A percentile compares a stretch with the other conserved stretches of the same genome.
These are phyloP conservation scores for Cardamine resedifolia DNA, from an alignment of 345 rosid genomes.

Conservation along the genomic window DNA sequence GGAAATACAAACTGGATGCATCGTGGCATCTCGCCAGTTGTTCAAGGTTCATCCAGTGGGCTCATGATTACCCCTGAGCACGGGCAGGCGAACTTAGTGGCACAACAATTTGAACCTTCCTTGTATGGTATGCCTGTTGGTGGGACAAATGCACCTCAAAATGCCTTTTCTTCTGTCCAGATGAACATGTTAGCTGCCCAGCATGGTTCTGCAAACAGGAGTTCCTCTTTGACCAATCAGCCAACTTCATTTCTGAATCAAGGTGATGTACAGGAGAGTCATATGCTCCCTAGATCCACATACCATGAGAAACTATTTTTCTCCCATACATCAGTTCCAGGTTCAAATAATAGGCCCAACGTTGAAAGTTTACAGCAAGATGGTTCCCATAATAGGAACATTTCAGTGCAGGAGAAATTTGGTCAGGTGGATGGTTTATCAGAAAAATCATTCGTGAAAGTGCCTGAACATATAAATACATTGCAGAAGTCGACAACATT, in stretches of 20 bases:
- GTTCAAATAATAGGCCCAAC: constrained; percentile 44
- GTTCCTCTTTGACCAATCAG: constrained; percentile 51
- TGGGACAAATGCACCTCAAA: constrained; percentile 48
- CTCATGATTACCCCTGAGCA: constrained; percentile 60
- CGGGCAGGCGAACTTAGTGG: constrained; percentile 49
- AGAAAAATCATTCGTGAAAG: constrained; percentile 49
- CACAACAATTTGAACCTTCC: constrained; percentile 70
- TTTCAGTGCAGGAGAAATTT: constrained; percentile 41
- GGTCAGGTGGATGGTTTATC: constrained; percentile 42
- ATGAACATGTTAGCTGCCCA: constrained; percentile 50
- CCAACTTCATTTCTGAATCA: constrained; percentile 50
- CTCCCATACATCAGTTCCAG: constrained; percentile 43
- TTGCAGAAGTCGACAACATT: constrained; percentile 62
- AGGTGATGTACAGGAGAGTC: constrained; percentile 47
- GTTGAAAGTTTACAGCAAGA: constrained; percentile 48
- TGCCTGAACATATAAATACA: constrained; percentile 35
- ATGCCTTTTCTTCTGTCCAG: constrained; percentile 49
- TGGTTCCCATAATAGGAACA: constrained; percentile 45
- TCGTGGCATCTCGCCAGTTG: constrained; percentile 43
- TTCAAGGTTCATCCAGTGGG: constrained; percentile 64
- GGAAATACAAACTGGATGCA: constrained; percentile 62
- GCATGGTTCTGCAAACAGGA: constrained; percentile 49
- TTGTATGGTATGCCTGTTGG: constrained; percentile 61
- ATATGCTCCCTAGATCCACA: constrained; percentile 49
- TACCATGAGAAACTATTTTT: constrained; percentile 45